Evolutionary conservation across 108 stramenopile species (phyloP).

Genomic region (Discostella pseudostelligera): DNA sequence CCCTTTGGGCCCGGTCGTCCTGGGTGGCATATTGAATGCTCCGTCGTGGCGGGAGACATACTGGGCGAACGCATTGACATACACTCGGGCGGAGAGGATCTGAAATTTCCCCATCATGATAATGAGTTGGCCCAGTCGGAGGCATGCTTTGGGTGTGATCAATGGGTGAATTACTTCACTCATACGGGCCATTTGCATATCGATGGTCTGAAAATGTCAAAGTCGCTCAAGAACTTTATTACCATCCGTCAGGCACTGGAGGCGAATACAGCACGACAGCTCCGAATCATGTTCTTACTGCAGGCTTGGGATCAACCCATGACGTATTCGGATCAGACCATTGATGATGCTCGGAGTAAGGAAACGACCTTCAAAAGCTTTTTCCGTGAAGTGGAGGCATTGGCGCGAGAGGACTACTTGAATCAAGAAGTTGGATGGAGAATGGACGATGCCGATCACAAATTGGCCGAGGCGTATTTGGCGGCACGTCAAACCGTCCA

Average conservation of each 20-base stretch:
- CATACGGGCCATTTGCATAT: constrained; percentile 96
- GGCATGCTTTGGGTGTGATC: constrained; percentile 70
- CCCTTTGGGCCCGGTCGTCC: constrained; percentile 97
- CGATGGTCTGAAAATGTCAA: constrained; percentile 95
- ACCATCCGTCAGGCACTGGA: constrained; percentile 90
- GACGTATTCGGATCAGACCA: constrained; percentile 95
- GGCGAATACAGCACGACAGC: constrained; percentile 78
- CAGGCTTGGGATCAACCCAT: constrained; percentile 94
- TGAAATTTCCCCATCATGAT: constrained; percentile 99
- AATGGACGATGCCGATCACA: constrained; percentile 54
- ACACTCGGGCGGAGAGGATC: constrained; percentile 95
- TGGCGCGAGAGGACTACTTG: constrained; percentile 64
- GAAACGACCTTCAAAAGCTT: constrained; percentile 90
- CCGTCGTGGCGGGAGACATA: constrained; percentile 91
- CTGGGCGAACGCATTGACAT: constrained; percentile 86
- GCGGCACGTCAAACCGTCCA: constrained; percentile 61
- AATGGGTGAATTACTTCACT: constrained; percentile 94
- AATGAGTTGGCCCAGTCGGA: constrained; percentile 98
- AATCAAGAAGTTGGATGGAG: constrained; percentile 59
- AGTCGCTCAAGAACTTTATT: constrained; percentile 96
- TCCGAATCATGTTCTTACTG: constrained; percentile 93
- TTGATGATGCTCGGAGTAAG: constrained; percentile 87
- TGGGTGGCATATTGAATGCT: constrained; percentile 99
- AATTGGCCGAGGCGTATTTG: constrained; percentile 54
- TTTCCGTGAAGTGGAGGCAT: constrained; percentile 92